Evolutionary conservation across 75 land plant species (phyloP).

Genomic region (Azolla pinnata): DNA sequence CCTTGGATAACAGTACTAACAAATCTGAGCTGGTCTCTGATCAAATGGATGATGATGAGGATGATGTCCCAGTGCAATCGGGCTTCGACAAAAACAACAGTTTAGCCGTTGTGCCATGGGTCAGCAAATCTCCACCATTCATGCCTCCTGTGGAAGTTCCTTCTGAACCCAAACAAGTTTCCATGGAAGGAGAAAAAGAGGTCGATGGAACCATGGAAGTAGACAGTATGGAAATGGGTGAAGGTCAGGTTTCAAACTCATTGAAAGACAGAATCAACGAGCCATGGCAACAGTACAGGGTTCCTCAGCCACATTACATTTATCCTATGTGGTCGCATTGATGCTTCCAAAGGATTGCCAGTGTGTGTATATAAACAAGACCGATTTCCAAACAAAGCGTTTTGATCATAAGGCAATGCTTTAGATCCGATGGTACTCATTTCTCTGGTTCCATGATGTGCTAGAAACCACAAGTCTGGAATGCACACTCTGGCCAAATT

Average conservation of each 20-base stretch:
- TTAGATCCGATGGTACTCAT: no score
- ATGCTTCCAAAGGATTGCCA: no score
- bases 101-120: neutral
- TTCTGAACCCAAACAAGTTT: neutral
- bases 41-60: neutral
- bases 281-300: slow-evolving; percentile 6
- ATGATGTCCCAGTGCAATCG: neutral
- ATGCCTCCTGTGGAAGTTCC: neutral
- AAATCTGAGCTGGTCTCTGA: neutral
- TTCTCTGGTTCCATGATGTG: no score
- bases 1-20: neutral
- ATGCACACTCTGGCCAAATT: no score
- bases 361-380: no score
- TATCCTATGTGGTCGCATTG: slow-evolving; percentile 1
- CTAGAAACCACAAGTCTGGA: no score
- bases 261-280: neutral
- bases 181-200: slow-evolving; percentile 3
- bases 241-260: neutral
- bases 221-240: neutral
- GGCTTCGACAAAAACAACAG: neutral
- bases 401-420: no score
- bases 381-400: no score
- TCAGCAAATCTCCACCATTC: neutral
- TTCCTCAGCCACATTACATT: neutral
- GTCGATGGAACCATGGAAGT: neutral